Percentiles rank a stretch among this genome's conserved stretches.
These are phyloP conservation scores for Eustoma russellianum DNA, from an alignment of 257 asterid species.

Conservation along the genomic window DNA sequence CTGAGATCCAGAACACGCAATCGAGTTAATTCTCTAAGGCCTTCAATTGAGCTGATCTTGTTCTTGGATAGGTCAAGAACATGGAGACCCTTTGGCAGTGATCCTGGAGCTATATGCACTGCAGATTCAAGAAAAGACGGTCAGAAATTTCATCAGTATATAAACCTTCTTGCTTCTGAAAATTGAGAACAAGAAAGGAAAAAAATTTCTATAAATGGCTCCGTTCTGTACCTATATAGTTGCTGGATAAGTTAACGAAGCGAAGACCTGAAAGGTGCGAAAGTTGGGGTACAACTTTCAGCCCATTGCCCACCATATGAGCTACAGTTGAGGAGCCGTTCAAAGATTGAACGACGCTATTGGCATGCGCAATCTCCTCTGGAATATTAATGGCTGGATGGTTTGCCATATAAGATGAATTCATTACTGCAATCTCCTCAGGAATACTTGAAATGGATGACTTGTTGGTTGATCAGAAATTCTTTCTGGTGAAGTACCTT, in stretches of 20 bases:
- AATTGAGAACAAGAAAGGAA: not conserved
- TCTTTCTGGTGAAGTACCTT: constrained; percentile 18
- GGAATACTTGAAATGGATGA: too few relatives aligned
- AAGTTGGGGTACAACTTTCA: constrained; percentile 53
- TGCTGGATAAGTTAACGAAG: constrained; percentile 66
- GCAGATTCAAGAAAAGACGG: constrained; percentile 8
- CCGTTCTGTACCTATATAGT: constrained; percentile 46
- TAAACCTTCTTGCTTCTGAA: not conserved
- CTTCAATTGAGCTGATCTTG: constrained; percentile 65
- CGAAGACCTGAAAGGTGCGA: constrained; percentile 54
- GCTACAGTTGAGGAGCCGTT: constrained; percentile 68
- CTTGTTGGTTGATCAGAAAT: constrained; percentile 9
- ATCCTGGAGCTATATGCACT: constrained; percentile 64
- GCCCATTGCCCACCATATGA: constrained; percentile 52
- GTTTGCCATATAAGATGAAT: too few relatives aligned
- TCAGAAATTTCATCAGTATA: too few relatives aligned
- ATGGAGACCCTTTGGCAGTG: constrained; percentile 82
- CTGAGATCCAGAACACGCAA: constrained; percentile 78
- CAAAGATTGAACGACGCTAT: constrained; percentile 49
- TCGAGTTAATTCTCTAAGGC: constrained; percentile 66
- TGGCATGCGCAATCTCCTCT: constrained; percentile 59
- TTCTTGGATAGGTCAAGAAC: constrained; percentile 64
- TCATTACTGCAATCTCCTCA: too few relatives aligned
- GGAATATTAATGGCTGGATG: constrained; percentile 23
- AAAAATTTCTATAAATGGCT: not conserved